Evolutionary conservation across 345 rosid species (phyloP).

Genomic region (Brassica incana): DNA sequence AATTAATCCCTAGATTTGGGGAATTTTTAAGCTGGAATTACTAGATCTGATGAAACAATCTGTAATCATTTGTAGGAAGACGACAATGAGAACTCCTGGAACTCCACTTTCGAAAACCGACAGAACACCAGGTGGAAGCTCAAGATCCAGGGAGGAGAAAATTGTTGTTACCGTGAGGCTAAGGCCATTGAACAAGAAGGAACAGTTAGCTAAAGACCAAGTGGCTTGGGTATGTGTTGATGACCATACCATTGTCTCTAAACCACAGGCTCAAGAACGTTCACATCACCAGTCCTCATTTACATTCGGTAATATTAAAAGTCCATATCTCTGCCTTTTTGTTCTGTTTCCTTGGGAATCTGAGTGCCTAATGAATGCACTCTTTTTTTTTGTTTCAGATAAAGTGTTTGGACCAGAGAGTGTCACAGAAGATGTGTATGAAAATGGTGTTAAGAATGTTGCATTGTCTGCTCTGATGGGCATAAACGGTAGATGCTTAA

Average conservation of each 20-base stretch:
- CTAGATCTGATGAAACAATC: slow-evolving; percentile 15
- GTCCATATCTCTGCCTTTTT: background rate
- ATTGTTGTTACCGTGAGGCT: slow-evolving; percentile 92
- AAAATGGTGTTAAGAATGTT: slow-evolving; percentile 95
- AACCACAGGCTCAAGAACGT: slow-evolving; percentile 80
- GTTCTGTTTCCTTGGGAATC: slow-evolving; percentile 4
- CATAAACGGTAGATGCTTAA: slow-evolving; percentile 66
- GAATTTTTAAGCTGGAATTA: background rate
- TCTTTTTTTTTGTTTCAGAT: slow-evolving; percentile 48
- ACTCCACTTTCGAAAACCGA: slow-evolving; percentile 84
- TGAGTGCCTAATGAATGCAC: background rate
- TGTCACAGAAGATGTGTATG: slow-evolving; percentile 81
- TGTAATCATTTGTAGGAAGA: slow-evolving; percentile 19
- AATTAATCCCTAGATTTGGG: background rate
- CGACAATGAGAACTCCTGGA: slow-evolving; percentile 71
- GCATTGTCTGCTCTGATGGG: slow-evolving; percentile 96
- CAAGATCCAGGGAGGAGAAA: slow-evolving; percentile 86
- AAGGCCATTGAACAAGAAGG: slow-evolving; percentile 89
- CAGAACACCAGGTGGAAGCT: slow-evolving; percentile 67
- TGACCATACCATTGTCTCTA: slow-evolving; percentile 74
- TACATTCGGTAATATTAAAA: slow-evolving; percentile 63
- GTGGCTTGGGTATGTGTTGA: slow-evolving; percentile 94
- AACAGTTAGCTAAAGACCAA: slow-evolving; percentile 81
- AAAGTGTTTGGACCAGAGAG: slow-evolving; percentile 86
- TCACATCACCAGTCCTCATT: slow-evolving; percentile 70